phyloP scores from a whole-genome alignment of 371 early-diverging fungal genomes.

The Syncephalastrum racemosum region DNA sequence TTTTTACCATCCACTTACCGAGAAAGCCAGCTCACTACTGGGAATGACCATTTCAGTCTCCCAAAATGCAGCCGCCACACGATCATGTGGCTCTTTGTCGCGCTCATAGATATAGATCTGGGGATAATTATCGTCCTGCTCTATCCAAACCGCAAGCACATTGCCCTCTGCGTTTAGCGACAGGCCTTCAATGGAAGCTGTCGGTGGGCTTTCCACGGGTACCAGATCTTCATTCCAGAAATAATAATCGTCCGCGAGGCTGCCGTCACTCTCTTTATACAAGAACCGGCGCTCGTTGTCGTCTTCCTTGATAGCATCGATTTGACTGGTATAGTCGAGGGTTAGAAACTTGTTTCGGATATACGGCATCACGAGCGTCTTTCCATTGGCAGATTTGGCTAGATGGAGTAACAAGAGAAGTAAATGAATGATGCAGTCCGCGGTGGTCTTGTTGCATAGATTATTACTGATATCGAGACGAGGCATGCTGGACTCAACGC shows the following conservation, averaged over 20 bases:
- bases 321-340: constrained; percentile 29
- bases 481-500: constrained; percentile 32
- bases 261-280: constrained; percentile 20
- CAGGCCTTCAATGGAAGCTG: constrained; percentile 3
- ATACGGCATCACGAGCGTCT: constrained; percentile 32
- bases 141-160: constrained; percentile 4
- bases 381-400: constrained; percentile 26
- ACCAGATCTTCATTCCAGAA: constrained; percentile 17
- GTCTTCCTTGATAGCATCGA: constrained; percentile 25
- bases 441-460: neutral
- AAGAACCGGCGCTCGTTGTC: constrained; percentile 16
- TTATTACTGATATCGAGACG: constrained; percentile 10
- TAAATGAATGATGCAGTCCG: neutral
- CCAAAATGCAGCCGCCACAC: no score
- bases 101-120: neutral
- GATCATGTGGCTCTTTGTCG: neutral
- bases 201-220: neutral
- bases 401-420: neutral
- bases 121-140: neutral
- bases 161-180: constrained; percentile 2
- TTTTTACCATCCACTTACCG: no score
- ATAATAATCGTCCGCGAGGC: constrained; percentile 24
- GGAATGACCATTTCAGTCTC: no score
- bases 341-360: constrained; percentile 37
- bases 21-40: no score